Evolutionary conservation across 1,139 yeast genomes (phyloP).

Genomic region (Blastobotrys apis): DNA sequence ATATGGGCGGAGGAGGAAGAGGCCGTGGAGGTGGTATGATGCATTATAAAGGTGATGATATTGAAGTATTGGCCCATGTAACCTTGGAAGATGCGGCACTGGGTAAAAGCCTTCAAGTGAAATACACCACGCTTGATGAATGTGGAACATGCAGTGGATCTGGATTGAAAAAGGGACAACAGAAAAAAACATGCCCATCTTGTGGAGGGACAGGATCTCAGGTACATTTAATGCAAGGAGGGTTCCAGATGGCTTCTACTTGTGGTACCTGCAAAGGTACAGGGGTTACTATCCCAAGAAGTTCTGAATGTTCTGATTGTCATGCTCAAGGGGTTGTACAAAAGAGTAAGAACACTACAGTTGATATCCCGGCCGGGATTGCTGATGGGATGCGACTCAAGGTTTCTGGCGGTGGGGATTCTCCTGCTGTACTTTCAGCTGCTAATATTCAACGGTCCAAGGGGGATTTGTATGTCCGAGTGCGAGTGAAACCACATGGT

Average conservation of each 20-base stretch:
- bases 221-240: constrained; percentile 81
- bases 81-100: constrained; percentile 83
- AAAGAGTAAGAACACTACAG: constrained; percentile 60
- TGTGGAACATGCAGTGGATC: constrained; percentile 80
- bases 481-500: constrained; percentile 71
- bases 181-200: constrained; percentile 72
- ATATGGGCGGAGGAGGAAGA: constrained; percentile 34
- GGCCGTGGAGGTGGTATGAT: constrained; percentile 43
- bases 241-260: constrained; percentile 95
- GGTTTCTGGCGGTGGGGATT: constrained; percentile 86
- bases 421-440: constrained; percentile 52
- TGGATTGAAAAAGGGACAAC: constrained; percentile 75
- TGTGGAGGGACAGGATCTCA: constrained; percentile 95
- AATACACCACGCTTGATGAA: constrained; percentile 68
- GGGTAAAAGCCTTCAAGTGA: constrained; percentile 62
- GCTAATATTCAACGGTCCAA: constrained; percentile 55
- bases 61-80: constrained; percentile 72
- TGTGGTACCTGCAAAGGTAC: constrained; percentile 85
- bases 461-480: constrained; percentile 84
- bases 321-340: constrained; percentile 86
- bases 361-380: constrained; percentile 86
- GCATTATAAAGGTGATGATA: constrained; percentile 84
- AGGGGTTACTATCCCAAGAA: constrained; percentile 69
- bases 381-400: constrained; percentile 82
- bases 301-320: constrained; percentile 73